Evolutionary conservation across 441 rosid species (phyloP).

Genomic region (Bocquillonia castaneifolia): DNA sequence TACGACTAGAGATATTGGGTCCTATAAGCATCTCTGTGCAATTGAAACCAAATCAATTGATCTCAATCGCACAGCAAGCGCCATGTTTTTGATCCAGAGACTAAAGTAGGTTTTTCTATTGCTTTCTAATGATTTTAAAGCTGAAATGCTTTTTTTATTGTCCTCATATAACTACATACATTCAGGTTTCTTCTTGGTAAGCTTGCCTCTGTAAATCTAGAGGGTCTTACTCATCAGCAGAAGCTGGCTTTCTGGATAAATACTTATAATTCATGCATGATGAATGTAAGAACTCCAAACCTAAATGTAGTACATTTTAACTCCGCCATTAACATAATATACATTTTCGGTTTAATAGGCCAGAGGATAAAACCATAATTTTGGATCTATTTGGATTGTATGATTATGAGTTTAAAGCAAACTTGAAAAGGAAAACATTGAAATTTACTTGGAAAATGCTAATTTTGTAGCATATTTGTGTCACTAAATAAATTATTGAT

Average conservation of each 20-base stretch:
- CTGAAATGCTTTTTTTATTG: not conserved
- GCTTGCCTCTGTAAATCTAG: slow-evolving; percentile 62
- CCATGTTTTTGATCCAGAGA: slow-evolving; percentile 54
- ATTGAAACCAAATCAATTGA: slow-evolving; percentile 52
- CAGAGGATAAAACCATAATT: not conserved
- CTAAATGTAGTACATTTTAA: too few species aligned
- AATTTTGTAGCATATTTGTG: slow-evolving; percentile 9
- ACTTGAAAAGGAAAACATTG: not conserved
- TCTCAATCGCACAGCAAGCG: slow-evolving; percentile 43
- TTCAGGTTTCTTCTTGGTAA: slow-evolving; percentile 61
- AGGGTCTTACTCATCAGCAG: slow-evolving; percentile 76
- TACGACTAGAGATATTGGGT: slow-evolving; percentile 50
- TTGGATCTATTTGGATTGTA: not conserved
- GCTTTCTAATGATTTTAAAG: not conserved
- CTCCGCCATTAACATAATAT: too few species aligned
- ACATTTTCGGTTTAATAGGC: not conserved
- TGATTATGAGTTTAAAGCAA: not conserved
- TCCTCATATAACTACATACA: slow-evolving; percentile 13
- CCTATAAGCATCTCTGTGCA: slow-evolving; percentile 46
- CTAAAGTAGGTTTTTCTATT: slow-evolving; percentile 50
- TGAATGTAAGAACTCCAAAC: slow-evolving; percentile 52
- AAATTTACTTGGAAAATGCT: not conserved
- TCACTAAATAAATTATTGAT: not conserved
- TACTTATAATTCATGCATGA: slow-evolving; percentile 68
- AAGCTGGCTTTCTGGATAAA: slow-evolving; percentile 95